Conservation (phyloP, 306 rosid genomes). For the Medicago lupulina region DNA sequence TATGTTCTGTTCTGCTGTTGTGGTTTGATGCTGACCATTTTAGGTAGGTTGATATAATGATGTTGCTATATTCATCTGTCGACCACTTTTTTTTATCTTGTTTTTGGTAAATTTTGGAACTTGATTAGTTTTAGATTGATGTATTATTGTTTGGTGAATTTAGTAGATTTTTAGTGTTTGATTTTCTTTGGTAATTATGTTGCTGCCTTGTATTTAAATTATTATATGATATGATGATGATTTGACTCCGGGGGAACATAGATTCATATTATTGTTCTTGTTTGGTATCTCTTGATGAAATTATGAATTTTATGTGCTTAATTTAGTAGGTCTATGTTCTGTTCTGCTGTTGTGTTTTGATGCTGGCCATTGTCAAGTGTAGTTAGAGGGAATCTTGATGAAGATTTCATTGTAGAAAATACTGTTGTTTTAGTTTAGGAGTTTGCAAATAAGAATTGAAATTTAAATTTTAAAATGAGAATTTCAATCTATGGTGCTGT, state of each 20-base stretch:
- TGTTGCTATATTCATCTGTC: conserved; percentile 16
- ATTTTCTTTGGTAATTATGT: conserved; percentile 18
- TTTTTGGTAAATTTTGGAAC: conserved; percentile 21
- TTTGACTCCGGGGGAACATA: conserved; percentile 7
- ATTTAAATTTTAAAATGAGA: neutral
- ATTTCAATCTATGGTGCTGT: neutral
- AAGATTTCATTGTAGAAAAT: neutral
- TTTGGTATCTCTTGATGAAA: neutral
- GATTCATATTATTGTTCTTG: conserved; percentile 7
- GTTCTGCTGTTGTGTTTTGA: neutral
- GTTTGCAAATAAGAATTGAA: neutral
- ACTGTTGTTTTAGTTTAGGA: neutral
- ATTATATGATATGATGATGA: neutral
- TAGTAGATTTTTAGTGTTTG: conserved; percentile 8
- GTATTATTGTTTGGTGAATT: conserved; percentile 20
- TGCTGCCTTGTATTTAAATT: conserved; percentile 21
- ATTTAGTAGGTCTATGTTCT: neutral
- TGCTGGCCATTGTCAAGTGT: neutral
- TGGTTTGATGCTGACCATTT: conserved; percentile 1
- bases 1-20: neutral
- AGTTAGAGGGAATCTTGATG: neutral
- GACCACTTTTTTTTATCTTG: neutral
- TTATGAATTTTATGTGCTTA: conserved; percentile 19
- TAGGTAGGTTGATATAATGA: conserved; percentile 24
- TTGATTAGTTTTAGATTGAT: conserved; percentile 26